These are phyloP conservation scores for Rhizopus arrhizus DNA, from an alignment of 371 early-diverging fungal species.

Conservation along the genomic window DNA sequence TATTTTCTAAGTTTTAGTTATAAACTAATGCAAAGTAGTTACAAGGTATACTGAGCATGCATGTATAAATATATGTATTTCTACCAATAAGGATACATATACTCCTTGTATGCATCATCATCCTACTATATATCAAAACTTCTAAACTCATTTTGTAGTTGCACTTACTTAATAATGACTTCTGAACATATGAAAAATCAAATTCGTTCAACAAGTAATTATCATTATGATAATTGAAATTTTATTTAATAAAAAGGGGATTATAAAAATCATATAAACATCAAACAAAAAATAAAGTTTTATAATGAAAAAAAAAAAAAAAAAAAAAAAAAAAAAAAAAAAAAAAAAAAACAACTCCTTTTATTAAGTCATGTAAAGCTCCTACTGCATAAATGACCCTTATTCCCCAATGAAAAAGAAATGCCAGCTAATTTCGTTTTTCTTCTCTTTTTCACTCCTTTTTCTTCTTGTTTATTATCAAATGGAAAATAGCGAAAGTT, in stretches of 20 bases:
- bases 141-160: too few relatives aligned
- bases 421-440: constrained; percentile 2
- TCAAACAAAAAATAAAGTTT: constrained; percentile 3
- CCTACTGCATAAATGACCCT: neutral
- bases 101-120: too few relatives aligned
- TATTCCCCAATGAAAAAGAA: neutral
- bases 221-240: too few relatives aligned
- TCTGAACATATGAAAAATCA: neutral
- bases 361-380: constrained; percentile 5
- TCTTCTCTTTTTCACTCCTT: constrained; percentile 6
- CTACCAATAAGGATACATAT: too few relatives aligned
- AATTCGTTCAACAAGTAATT: neutral
- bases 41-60: too few relatives aligned
- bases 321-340: neutral
- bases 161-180: neutral
- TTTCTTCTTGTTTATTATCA: constrained; percentile 4
- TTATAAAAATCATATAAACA: neutral
- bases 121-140: too few relatives aligned
- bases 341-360: neutral
- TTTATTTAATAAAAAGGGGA: too few relatives aligned
- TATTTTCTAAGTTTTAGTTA: too few relatives aligned
- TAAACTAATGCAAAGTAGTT: too few relatives aligned
- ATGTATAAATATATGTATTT: too few relatives aligned
- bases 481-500: constrained; percentile 19
- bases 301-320: neutral